phyloP scores from a whole-genome alignment of 2,329 filamentous ascomycete species.

The Dothiorella sarmentorum region DNA sequence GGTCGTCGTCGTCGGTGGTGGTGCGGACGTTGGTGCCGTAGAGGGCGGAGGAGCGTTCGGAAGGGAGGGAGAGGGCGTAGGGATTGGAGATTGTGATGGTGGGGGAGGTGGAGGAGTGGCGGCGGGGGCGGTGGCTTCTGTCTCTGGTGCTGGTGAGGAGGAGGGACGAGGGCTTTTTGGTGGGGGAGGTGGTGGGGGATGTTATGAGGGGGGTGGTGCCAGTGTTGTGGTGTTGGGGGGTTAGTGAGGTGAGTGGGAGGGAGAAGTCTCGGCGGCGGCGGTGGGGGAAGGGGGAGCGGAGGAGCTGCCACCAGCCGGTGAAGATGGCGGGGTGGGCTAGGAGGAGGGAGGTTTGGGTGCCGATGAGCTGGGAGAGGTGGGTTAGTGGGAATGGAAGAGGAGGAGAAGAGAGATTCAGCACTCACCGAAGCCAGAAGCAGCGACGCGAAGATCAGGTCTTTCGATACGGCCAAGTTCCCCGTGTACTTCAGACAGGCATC shows the following conservation, averaged over 20 bases:
- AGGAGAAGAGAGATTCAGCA: not conserved
- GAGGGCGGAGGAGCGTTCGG: not conserved
- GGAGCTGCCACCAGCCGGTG: constrained; percentile 26
- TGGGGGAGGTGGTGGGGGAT: not conserved
- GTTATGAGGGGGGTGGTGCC: not conserved
- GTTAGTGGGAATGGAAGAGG: not conserved
- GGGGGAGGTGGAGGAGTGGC: not conserved
- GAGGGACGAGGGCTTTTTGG: not conserved
- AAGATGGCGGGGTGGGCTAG: constrained; percentile 29
- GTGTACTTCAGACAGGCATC: constrained; percentile 28
- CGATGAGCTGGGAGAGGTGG: constrained; percentile 30
- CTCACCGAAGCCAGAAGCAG: constrained; percentile 30
- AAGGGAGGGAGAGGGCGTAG: constrained; percentile 10
- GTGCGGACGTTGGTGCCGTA: constrained; percentile 1
- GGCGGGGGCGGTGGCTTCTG: constrained; percentile 1
- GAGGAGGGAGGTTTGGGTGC: constrained; percentile 37
- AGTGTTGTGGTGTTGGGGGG: constrained; percentile 5
- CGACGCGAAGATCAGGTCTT: constrained; percentile 23
- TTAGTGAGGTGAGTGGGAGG: constrained; percentile 18
- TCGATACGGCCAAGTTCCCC: constrained; percentile 24
- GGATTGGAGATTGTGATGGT: not conserved
- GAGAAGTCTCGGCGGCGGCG: constrained; percentile 3
- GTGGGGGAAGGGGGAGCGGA: constrained; percentile 19
- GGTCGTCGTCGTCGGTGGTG: not conserved
- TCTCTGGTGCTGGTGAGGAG: not conserved